Evolutionary conservation across 1,284 basidiomycete genomes (phyloP).

Genomic region (Gymnopus androsaceus): DNA sequence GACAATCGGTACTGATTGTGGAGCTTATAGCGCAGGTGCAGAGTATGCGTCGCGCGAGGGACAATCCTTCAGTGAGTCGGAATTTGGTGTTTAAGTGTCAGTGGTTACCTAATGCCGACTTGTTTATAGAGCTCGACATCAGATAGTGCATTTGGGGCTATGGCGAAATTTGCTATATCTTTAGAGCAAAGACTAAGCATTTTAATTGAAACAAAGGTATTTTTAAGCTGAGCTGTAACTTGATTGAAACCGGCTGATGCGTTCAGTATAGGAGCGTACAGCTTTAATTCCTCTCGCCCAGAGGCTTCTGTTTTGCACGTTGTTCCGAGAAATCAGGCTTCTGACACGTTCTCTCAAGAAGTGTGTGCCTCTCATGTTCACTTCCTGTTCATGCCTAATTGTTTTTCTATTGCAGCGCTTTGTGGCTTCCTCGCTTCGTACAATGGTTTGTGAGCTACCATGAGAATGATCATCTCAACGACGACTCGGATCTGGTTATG

Average conservation of each 20-base stretch:
- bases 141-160: slow-evolving; percentile 36
- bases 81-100: not conserved
- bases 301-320: slow-evolving; percentile 53
- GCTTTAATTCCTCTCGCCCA: slow-evolving; percentile 53
- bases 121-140: slow-evolving; percentile 10
- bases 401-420: slow-evolving; percentile 39
- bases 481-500: slow-evolving; percentile 47
- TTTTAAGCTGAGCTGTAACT: no score
- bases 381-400: not conserved
- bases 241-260: no score
- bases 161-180: slow-evolving; percentile 51
- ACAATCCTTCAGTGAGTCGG: slow-evolving; percentile 38
- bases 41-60: slow-evolving; percentile 33
- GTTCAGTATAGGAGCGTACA: slow-evolving; percentile 58
- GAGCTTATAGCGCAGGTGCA: slow-evolving; percentile 64
- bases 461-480: slow-evolving; percentile 20
- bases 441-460: slow-evolving; percentile 51
- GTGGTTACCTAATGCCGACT: not conserved
- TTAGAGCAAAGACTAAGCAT: slow-evolving; percentile 62
- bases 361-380: slow-evolving; percentile 38
- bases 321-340: slow-evolving; percentile 65
- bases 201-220: slow-evolving; percentile 64
- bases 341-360: slow-evolving; percentile 60
- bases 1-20: slow-evolving; percentile 64
- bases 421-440: slow-evolving; percentile 57